Base-by-base conservation (phyloP, 495 filamentous ascomycete species). In the Pseudevernia furfuracea region DNA sequence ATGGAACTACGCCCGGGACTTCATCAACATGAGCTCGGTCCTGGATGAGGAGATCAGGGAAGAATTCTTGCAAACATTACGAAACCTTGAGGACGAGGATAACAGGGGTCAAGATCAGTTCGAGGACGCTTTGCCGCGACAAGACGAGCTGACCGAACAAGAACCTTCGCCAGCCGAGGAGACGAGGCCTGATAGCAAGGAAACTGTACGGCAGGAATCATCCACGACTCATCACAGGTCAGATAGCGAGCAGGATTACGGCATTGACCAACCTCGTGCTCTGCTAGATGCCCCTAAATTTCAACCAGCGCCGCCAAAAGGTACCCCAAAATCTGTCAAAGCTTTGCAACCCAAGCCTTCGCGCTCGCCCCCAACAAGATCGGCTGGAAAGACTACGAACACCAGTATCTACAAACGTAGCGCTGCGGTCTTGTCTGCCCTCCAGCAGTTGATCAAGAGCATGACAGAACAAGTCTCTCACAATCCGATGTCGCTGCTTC, bases 31-130 rank as follows among this genome's bases (percentile, higher is more conserved):
- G 65, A 91, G 84, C 70, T 84, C 91, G 44, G 83, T 94, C 30
- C 84, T 98, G 1, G 94, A 97, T 72, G 93, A 97, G 62, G 94
- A 97, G 72, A 83, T 89, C 41, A 86, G 89, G 72, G 94, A 97
- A 58, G 85, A 86, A 1, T 95, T 95, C 73, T 71, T 93, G 4
- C 88, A 91, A 68, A 89, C 82, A 32, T 71, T 87, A 32, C 80
- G 85, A 41, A 73, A 72, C 3, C 70, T 88, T 41, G 81, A 81
- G 64, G 81, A 84, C 67, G 87, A 92, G 73, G 88, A 84, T n/a
- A 46, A 10, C 21, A 25, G 56, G 28, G 53, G 32, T 23, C 44
- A 55, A 68, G 80, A 93, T 49, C 82, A 85, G 56, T 86, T 90
- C n/a, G 86, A 91, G 65, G 75, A 87, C 68, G 44, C 59, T 77